Conservation (phyloP, 2,329 filamentous ascomycete genomes). For the Paracoccidioides brasiliensis region DNA sequence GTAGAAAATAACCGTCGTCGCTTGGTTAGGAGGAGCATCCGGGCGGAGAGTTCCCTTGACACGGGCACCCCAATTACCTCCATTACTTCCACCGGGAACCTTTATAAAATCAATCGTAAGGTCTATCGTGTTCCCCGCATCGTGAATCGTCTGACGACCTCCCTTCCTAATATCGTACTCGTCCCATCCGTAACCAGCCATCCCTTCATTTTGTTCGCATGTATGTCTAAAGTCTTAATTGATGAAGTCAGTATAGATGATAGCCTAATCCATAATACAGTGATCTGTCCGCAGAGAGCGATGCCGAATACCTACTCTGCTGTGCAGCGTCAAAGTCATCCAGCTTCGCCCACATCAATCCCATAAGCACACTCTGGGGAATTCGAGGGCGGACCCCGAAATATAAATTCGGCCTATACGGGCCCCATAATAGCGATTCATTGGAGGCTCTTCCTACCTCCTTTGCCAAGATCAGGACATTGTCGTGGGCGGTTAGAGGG, state of each 20-base stretch:
- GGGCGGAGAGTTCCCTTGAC: conserved; percentile 69
- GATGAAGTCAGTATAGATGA: neutral
- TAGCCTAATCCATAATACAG: neutral
- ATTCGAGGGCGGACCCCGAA: conserved; percentile 78
- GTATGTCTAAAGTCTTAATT: conserved; percentile 70
- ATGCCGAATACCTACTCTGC: conserved; percentile 45
- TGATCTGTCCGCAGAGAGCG: neutral
- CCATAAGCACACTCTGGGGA: conserved; percentile 67
- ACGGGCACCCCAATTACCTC: conserved; percentile 82
- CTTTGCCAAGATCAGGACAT: conserved; percentile 24
- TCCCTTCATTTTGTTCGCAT: conserved; percentile 87
- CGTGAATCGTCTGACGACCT: conserved; percentile 80
- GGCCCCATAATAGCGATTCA: conserved; percentile 85
- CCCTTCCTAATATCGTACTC: conserved; percentile 85
- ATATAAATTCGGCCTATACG: conserved; percentile 86
- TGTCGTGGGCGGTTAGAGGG: conserved; percentile 15
- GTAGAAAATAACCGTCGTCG: conserved; percentile 72
- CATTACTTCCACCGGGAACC: conserved; percentile 68
- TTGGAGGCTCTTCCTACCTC: conserved; percentile 46
- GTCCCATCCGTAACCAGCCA: conserved; percentile 95
- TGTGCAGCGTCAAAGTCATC: conserved; percentile 67
- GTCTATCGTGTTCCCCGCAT: conserved; percentile 76
- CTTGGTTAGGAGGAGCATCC: conserved; percentile 52
- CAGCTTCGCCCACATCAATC: conserved; percentile 77
- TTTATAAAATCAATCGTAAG: conserved; percentile 91